These are phyloP conservation scores for Coffea humblotiana DNA, from an alignment of 305 asterid genomes.

Conservation along the genomic window DNA sequence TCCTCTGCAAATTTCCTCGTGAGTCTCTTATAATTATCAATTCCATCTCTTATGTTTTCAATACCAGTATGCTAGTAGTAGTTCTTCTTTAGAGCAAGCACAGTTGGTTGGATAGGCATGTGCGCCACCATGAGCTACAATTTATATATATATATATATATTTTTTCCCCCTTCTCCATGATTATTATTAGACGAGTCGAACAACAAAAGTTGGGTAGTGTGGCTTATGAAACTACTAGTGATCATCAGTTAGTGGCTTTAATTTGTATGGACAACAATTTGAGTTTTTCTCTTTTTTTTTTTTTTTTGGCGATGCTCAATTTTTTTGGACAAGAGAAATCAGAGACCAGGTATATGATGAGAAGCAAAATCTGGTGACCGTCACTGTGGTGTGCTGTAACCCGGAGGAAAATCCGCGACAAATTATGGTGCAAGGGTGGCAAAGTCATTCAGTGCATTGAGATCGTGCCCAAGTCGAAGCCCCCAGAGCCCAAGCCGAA, in stretches of 20 bases:
- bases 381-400: constrained; percentile 65
- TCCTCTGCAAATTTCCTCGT: constrained; percentile 77
- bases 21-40: constrained; percentile 20
- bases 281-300: constrained; percentile 1
- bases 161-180: neutral
- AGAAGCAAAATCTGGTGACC: constrained; percentile 56
- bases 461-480: constrained; percentile 32
- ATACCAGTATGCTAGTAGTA: neutral
- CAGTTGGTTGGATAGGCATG: neutral
- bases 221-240: too few species aligned
- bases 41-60: neutral
- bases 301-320: neutral
- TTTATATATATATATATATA: neutral
- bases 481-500: constrained; percentile 49
- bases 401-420: constrained; percentile 70
- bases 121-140: neutral
- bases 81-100: neutral
- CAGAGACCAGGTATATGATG: constrained; percentile 55
- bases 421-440: constrained; percentile 57
- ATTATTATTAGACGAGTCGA: neutral
- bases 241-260: neutral
- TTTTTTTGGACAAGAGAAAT: constrained; percentile 57
- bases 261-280: neutral
- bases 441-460: constrained; percentile 56
- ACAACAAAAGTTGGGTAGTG: too few species aligned